These are phyloP conservation scores for Thuidium tamariscinum DNA, from an alignment of 225 moss, liverwort and hornwort species.

Conservation along the genomic window DNA sequence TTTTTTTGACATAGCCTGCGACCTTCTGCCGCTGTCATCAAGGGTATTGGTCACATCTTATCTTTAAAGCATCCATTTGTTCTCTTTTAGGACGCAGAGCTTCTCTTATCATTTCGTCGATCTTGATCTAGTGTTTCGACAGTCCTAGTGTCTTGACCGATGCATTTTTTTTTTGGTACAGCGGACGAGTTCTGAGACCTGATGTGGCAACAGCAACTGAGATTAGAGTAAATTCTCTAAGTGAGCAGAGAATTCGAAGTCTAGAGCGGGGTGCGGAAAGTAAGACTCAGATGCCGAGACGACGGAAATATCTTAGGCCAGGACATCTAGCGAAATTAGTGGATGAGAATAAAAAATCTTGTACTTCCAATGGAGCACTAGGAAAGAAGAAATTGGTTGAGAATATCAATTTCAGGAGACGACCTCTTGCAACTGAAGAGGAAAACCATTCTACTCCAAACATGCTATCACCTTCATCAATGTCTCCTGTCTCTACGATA, in stretches of 20 bases:
- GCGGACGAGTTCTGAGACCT: constrained; percentile 19
- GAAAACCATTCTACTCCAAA: not conserved
- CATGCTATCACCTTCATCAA: not conserved
- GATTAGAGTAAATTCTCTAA: constrained; percentile 8
- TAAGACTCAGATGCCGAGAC: constrained; percentile 14
- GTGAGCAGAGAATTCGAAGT: constrained; percentile 21
- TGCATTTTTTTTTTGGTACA: not conserved
- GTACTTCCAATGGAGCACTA: constrained; percentile 2
- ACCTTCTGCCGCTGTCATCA: not conserved
- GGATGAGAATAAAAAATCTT: constrained; percentile 22
- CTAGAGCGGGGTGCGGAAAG: constrained; percentile 9
- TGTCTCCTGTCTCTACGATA: constrained; percentile 19
- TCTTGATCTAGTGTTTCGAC: not conserved
- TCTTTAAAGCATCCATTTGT: not conserved
- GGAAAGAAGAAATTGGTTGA: constrained; percentile 32
- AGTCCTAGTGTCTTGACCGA: not conserved
- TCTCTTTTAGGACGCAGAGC: not conserved
- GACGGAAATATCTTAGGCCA: constrained; percentile 26
- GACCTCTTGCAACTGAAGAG: not conserved
- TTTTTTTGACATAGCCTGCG: not conserved
- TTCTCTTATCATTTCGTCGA: not conserved
- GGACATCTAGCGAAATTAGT: constrained; percentile 32
- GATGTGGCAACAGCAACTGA: constrained; percentile 7
- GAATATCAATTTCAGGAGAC: constrained; percentile 2
- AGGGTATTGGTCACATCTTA: not conserved